phyloP scores from a whole-genome alignment of 2,329 filamentous ascomycete species.

The Knufia fluminis region DNA sequence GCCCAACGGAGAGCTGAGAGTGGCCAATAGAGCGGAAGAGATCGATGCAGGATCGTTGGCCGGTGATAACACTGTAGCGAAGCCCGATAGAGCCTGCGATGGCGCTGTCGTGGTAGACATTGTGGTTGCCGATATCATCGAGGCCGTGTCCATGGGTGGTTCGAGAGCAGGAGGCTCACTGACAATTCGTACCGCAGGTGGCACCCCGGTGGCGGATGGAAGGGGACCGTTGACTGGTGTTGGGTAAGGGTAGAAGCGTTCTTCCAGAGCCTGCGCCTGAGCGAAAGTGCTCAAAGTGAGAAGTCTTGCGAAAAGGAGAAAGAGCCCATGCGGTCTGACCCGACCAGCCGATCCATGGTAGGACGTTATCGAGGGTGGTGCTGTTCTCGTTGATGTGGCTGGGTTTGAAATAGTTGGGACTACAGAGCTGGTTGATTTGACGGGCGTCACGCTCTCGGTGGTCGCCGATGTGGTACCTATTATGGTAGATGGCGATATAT shows the following conservation, averaged over 20 bases:
- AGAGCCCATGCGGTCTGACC: background rate
- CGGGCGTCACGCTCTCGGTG: background rate
- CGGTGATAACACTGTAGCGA: no score
- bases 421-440: background rate
- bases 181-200: background rate
- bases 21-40: no score
- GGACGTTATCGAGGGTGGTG: background rate
- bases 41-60: no score
- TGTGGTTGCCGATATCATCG: background rate
- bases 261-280: background rate
- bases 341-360: background rate
- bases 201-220: background rate
- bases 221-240: background rate
- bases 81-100: no score
- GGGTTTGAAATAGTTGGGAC: background rate
- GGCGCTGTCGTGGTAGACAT: background rate
- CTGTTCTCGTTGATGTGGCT: background rate
- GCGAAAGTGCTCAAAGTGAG: background rate
- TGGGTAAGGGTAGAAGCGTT: background rate
- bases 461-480: background rate
- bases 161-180: background rate
- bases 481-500: background rate
- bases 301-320: background rate
- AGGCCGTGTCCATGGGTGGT: background rate
- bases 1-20: no score